These are phyloP conservation scores for Colletotrichum euphorbiae DNA, from an alignment of 2,329 filamentous ascomycete species.

Conservation along the genomic window DNA sequence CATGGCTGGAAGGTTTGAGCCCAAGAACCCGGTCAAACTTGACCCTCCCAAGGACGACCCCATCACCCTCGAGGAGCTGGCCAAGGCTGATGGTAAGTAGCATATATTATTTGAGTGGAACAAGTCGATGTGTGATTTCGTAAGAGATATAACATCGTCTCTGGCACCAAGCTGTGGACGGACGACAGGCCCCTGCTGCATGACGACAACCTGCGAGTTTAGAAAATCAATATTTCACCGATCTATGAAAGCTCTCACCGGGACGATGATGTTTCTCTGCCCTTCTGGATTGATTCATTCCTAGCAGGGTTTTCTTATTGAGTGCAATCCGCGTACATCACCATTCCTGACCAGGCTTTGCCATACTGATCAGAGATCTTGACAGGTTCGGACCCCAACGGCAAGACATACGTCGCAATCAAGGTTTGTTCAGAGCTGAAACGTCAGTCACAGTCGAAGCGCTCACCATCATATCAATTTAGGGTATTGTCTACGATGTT, in stretches of 20 bases:
- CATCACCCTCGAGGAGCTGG: conserved; percentile 83
- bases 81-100: conserved; percentile 82
- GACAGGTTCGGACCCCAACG: conserved; percentile 34
- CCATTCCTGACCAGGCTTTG: background rate
- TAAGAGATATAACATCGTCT: too few species aligned
- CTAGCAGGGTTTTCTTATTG: too few species aligned
- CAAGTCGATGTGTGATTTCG: too few species aligned
- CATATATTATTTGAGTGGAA: background rate
- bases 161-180: too few species aligned
- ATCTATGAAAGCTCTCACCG: too few species aligned
- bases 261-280: too few species aligned
- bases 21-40: conserved; percentile 80
- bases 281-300: too few species aligned
- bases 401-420: conserved; percentile 70
- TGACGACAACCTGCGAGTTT: too few species aligned
- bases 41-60: conserved; percentile 87
- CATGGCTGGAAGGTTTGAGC: conserved; percentile 77
- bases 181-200: too few species aligned
- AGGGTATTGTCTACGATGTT: conserved; percentile 96
- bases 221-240: too few species aligned
- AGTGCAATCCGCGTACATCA: background rate
- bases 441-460: conserved; percentile 29
- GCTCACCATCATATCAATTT: conserved; percentile 15
- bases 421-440: conserved; percentile 58
- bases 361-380: conserved; percentile 1